Evolutionary conservation across 140 eudicot genomes (phyloP).

Genomic region (Flaveria floridana): DNA sequence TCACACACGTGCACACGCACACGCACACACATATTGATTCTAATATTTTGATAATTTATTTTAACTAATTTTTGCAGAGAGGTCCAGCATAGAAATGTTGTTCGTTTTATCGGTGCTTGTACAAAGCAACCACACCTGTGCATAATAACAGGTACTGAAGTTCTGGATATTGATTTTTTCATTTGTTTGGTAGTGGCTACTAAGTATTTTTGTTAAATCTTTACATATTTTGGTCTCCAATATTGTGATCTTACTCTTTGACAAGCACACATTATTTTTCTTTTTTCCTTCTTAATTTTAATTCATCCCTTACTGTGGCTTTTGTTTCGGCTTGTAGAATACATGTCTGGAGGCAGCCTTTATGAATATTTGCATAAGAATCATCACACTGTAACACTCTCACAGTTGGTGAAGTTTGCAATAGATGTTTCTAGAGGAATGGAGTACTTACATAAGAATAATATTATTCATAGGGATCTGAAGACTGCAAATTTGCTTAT

Average conservation of each 20-base stretch:
- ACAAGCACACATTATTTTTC: neutral
- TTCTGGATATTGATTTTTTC: conserved; percentile 20
- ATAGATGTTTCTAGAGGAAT: conserved; percentile 84
- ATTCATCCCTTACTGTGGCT: neutral
- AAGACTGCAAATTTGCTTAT: conserved; percentile 92
- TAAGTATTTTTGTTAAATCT: neutral
- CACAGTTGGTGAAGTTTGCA: conserved; percentile 72
- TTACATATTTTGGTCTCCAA: neutral
- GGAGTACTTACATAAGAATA: conserved; percentile 82
- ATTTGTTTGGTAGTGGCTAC: conserved; percentile 10
- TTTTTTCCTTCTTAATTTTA: neutral
- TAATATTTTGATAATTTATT: neutral
- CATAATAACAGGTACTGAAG: conserved; percentile 72
- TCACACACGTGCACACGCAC: too few relatives aligned
- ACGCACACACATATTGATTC: neutral
- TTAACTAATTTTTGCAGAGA: conserved; percentile 51
- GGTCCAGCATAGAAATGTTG: conserved; percentile 77
- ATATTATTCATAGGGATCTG: conserved; percentile 86
- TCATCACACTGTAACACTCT: conserved; percentile 45
- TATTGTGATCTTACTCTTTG: neutral
- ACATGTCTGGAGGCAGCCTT: conserved; percentile 92
- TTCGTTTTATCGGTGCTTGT: conserved; percentile 88
- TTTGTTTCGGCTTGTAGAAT: conserved; percentile 51
- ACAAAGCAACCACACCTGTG: conserved; percentile 70
- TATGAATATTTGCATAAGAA: conserved; percentile 72